Percentiles rank a stretch among this genome's conserved stretches.
phyloP scores from a whole-genome alignment of 768 basidiomycete genomes.

The Hydnum rufescens region DNA sequence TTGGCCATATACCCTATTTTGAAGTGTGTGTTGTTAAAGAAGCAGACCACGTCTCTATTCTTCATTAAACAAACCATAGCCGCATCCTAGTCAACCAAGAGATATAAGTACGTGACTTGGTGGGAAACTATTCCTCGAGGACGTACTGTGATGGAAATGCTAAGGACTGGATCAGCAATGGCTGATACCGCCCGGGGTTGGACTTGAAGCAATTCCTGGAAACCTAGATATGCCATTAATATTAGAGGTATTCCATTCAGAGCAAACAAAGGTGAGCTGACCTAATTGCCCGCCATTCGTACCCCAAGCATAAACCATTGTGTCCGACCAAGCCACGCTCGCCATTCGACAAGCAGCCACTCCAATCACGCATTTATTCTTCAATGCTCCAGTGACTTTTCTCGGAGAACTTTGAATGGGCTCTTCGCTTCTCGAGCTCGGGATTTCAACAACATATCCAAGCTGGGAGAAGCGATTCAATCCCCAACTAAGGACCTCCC shows the following conservation, averaged over 20 bases:
- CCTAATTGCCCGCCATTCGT: slow-evolving; percentile 82
- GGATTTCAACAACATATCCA: slow-evolving; percentile 58
- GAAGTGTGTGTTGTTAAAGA: slow-evolving; percentile 56
- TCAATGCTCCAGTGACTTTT: slow-evolving; percentile 51
- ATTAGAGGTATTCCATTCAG: slow-evolving; percentile 6
- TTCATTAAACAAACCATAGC: slow-evolving; percentile 64
- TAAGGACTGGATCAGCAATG: slow-evolving; percentile 46
- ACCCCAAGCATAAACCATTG: slow-evolving; percentile 73
- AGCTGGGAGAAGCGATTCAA: slow-evolving; percentile 76
- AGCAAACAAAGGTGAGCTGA: slow-evolving; percentile 15
- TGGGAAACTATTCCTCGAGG: no score
- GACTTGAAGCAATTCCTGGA: slow-evolving; percentile 60
- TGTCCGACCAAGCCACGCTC: slow-evolving; percentile 72
- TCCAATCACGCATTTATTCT: slow-evolving; percentile 59
- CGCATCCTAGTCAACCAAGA: slow-evolving; percentile 33
- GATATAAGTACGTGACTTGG: slow-evolving; percentile 12
- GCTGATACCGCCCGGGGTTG: slow-evolving; percentile 66
- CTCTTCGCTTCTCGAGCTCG: slow-evolving; percentile 31
- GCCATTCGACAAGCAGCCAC: slow-evolving; percentile 74
- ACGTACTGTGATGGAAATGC: slow-evolving; percentile 56
- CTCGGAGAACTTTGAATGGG: slow-evolving; percentile 58
- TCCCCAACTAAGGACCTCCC: slow-evolving; percentile 83
- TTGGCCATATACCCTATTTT: slow-evolving; percentile 48
- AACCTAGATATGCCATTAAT: slow-evolving; percentile 16
- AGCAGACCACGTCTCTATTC: slow-evolving; percentile 64